These are phyloP conservation scores for Catenaria anguillulae DNA, from an alignment of 371 early-diverging fungal genomes.

Conservation along the genomic window DNA sequence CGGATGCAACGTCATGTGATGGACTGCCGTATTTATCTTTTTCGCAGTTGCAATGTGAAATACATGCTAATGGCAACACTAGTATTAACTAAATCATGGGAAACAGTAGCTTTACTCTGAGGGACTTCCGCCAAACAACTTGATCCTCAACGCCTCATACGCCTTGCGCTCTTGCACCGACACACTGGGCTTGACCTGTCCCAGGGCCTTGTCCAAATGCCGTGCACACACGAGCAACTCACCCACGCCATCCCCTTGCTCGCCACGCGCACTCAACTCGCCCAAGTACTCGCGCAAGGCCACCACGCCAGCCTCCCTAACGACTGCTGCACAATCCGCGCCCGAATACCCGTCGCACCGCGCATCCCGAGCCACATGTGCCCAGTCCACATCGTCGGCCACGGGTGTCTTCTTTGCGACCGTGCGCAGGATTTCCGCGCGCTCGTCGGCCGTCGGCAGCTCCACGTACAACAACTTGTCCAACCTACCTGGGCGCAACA, in stretches of 20 bases:
- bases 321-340: conserved; percentile 85
- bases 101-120: no score
- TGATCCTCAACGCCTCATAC: background rate
- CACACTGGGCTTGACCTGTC: background rate
- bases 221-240: background rate
- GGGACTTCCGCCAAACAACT: background rate
- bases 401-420: conserved; percentile 61
- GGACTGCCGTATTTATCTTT: no score
- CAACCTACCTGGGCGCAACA: conserved; percentile 91
- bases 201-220: background rate
- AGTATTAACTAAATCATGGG: no score
- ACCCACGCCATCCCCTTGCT: background rate
- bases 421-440: conserved; percentile 77
- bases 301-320: conserved; percentile 76
- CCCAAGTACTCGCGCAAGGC: conserved; percentile 50
- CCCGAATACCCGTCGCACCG: conserved; percentile 72
- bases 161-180: background rate
- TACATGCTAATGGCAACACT: no score
- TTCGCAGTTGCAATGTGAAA: no score
- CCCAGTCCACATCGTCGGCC: conserved; percentile 45
- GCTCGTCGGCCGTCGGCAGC: conserved; percentile 59
- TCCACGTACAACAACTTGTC: conserved; percentile 92
- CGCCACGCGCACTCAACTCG: background rate
- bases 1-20: no score
- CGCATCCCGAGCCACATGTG: conserved; percentile 42